phyloP scores from a whole-genome alignment of 2,329 filamentous ascomycete genomes.

The Botrytis cinerea region DNA sequence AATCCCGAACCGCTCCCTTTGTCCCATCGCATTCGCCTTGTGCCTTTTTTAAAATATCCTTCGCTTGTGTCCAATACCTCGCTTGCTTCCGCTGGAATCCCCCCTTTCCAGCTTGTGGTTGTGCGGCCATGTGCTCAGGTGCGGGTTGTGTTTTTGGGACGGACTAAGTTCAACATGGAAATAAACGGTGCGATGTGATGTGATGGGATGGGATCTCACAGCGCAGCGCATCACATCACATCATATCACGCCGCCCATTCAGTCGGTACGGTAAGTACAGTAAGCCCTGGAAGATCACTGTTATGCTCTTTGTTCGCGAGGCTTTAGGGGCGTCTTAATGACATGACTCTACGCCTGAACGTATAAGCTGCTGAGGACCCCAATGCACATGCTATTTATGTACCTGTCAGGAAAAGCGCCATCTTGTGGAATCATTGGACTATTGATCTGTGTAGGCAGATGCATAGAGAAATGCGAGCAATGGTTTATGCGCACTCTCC shows the following conservation, averaged over 20 bases:
- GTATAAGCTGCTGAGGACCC: not conserved
- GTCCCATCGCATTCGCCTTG: constrained; percentile 14
- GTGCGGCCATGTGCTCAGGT: constrained; percentile 16
- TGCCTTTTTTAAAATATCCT: constrained; percentile 13
- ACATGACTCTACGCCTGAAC: not conserved
- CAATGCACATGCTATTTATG: constrained; percentile 11
- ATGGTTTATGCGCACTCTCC: not conserved
- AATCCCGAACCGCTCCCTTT: constrained; percentile 11
- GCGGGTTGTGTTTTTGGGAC: constrained; percentile 5
- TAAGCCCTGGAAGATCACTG: constrained; percentile 13
- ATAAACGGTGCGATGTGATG: constrained; percentile 23
- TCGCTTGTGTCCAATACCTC: constrained; percentile 8
- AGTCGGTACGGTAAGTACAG: constrained; percentile 20
- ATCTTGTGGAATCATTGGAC: not conserved
- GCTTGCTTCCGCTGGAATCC: constrained; percentile 6
- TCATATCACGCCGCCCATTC: constrained; percentile 21
- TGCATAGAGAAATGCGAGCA: not conserved
- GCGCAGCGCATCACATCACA: not conserved
- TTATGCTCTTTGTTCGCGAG: constrained; percentile 8
- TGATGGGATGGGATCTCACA: not conserved
- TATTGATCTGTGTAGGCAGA: constrained; percentile 13
- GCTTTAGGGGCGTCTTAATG: constrained; percentile 8
- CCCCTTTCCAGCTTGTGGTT: constrained; percentile 16
- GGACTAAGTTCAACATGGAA: constrained; percentile 10
- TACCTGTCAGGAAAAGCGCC: constrained; percentile 6